Base-by-base conservation (phyloP, 148 eudicot genomes). In the Vaccinium darrowii region DNA sequence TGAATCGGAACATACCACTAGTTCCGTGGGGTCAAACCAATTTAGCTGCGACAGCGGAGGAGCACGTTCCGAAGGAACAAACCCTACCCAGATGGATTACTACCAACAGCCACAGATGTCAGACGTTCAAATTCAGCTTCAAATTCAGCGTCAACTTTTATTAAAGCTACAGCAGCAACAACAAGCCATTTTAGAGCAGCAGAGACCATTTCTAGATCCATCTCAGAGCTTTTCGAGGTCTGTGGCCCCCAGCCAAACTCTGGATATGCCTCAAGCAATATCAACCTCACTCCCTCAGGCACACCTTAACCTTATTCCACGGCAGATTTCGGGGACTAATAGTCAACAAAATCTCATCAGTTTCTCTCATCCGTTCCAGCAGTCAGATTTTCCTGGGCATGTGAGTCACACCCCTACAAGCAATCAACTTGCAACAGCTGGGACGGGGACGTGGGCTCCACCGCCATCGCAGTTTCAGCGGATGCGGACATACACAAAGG, bases 401-500 rank as follows among this genome's bases (percentile, higher is more conserved):
- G 80, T 82, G 71, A 93, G 90, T 39, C 82, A 78, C 79, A 43
- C 81, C 62, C 69, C 89, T n/a, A 76, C 84, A 83, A 87, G 87
- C 83, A 93, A 90, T 89, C 92, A 95, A 94, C 83, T n/a, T n/a
- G n/a, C n/a, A n/a, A n/a, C 30, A 30, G 58, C 87, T 25, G 92
- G 92, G 63, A 83, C 90, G 11, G 94, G 99, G 30, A 1, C 30
- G 0, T 1, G 0, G 99, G 98, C 87, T 51, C 93, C 93, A 50
- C 57, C 56, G 78, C 88, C 94, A 71, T 90, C 96, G 8, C 99
- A 90, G 76, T 88, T 91, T 85, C 99, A 91, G 80, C 89, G 98
- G 83, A 81, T 95, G 94, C 88, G 99, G 56, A 95, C 99, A 7
- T 97, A 90, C 75, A 97, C 99, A 14, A 95, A 95, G 98, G 98